Base-by-base conservation (phyloP, 805 yeast species). In the Limtongozyma cylindracea region DNA sequence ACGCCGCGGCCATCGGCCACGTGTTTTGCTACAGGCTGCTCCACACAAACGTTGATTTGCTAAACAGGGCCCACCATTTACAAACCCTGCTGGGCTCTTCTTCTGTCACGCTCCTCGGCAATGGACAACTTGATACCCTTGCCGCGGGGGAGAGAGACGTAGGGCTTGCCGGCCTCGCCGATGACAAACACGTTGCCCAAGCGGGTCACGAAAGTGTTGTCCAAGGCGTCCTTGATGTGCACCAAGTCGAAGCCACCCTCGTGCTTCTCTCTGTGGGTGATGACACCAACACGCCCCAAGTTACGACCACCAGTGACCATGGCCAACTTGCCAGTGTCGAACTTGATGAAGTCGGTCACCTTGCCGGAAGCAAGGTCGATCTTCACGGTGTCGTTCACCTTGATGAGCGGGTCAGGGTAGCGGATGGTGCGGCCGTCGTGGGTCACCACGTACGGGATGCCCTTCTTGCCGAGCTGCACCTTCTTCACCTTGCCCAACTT, bases 361-460 rank as follows among this genome's bases (percentile, higher is more conserved):
- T 84, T 84, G 56, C 95, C 95, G 38, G 94, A 56, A 41, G 84
- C 92, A 47, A 84, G 64, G 61, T 84, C 93, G 49, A 84, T 61
- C 71, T 82, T 82, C 50, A 84, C 93, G 41, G 96, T 76, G 64
- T 84, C 98, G 69, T 88, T 82, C 48, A 78, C 80, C 62, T 65
- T 84, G 71, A 84, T 69, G 41, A 59, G 56, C 59, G 98, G 98
- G 53, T 84, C 96, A 56, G 96, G 96, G 77, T 82, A 84, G 61
- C 96, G 82, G 65, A 84, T 61, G 51, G 98, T 84, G 71, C 98
- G 82, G 60, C 98, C 96, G 52, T 84, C 98, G 71, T 84, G 98
- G 50, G 98, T 84, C 41, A 84, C 96, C 49, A 76, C 72, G 73
- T 77, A 84, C 49, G 98, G 98, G 45, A 84, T 67, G 51, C 93